Percentiles rank a stretch among this genome's conserved stretches.
These are phyloP conservation scores for Amphichorda felina DNA, from an alignment of 2,329 filamentous ascomycete species.

Conservation along the genomic window DNA sequence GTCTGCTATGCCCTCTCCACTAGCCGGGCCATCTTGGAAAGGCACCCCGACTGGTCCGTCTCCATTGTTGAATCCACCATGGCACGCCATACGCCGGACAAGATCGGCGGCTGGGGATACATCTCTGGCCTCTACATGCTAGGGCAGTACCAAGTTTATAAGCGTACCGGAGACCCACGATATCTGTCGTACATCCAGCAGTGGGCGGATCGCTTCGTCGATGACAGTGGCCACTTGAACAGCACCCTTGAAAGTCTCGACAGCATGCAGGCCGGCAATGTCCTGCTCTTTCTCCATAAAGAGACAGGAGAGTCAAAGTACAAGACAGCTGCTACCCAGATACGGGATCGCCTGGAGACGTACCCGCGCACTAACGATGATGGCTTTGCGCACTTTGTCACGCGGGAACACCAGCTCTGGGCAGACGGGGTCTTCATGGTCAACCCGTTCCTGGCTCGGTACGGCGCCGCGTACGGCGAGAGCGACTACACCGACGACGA, in stretches of 20 bases:
- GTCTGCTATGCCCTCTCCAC: too few relatives aligned
- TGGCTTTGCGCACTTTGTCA: slow-evolving; percentile 1
- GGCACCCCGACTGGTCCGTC: slow-evolving; percentile 4
- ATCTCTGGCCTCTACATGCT: slow-evolving; percentile 3
- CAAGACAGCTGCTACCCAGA: not conserved
- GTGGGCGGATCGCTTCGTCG: slow-evolving; percentile 5
- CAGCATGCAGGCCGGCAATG: slow-evolving; percentile 3
- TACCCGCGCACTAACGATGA: slow-evolving; percentile 4
- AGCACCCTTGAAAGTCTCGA: slow-evolving; percentile 2
- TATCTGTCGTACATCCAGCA: slow-evolving; percentile 3
- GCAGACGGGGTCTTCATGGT: slow-evolving; percentile 4
- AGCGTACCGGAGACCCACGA: slow-evolving; percentile 2
- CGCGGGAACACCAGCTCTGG: slow-evolving; percentile 1
- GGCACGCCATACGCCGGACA: not conserved
- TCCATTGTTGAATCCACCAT: slow-evolving; percentile 4
- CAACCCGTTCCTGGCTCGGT: slow-evolving; percentile 4
- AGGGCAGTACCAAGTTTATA: slow-evolving; percentile 5
- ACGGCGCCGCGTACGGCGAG: slow-evolving; percentile 2
- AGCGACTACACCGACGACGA: slow-evolving; percentile 6
- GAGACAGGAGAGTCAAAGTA: slow-evolving; percentile 4
- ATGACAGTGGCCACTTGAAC: slow-evolving; percentile 2
- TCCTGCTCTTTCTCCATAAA: slow-evolving; percentile 2
- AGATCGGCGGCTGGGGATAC: slow-evolving; percentile 3
- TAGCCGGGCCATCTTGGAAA: too few relatives aligned
- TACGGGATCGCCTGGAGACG: slow-evolving; percentile 1